A percentile compares a stretch with the other conserved stretches of the same genome.
Evolutionary conservation across 306 rosid genomes (phyloP).

Genomic region (Cucurbita maxima): DNA sequence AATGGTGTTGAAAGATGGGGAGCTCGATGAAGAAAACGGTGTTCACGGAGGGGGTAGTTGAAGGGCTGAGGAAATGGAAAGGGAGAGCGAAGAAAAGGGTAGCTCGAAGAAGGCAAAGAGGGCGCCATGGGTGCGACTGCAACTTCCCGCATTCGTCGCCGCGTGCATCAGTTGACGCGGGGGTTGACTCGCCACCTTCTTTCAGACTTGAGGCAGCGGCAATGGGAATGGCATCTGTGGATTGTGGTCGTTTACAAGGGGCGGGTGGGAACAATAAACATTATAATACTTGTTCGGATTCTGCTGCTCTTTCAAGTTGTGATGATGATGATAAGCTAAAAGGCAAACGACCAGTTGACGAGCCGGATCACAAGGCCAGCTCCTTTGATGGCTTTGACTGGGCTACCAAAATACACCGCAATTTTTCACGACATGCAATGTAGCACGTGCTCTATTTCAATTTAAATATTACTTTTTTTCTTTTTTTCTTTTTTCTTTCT

Average conservation of each 20-base stretch:
- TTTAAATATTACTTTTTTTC: background rate
- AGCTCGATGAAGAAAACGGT: conserved; percentile 33
- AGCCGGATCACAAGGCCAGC: background rate
- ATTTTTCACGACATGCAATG: background rate
- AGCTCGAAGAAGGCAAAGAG: conserved; percentile 5
- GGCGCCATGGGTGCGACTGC: background rate
- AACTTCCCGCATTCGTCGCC: conserved; percentile 6
- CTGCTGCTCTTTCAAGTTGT: background rate
- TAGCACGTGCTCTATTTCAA: background rate
- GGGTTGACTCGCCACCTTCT: conserved; percentile 22
- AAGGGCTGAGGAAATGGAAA: conserved; percentile 34
- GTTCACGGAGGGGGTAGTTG: conserved; percentile 27
- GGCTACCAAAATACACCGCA: background rate
- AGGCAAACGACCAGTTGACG: background rate
- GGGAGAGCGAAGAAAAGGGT: conserved; percentile 23
- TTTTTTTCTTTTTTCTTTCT: no score
- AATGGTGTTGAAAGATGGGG: conserved; percentile 24
- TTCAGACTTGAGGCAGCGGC: conserved; percentile 13
- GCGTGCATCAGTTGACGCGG: conserved; percentile 12
- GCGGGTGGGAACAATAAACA: background rate
- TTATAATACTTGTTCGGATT: background rate
- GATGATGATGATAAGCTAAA: background rate
- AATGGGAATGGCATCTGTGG: conserved; percentile 1
- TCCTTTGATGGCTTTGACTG: background rate
- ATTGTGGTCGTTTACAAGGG: background rate